phyloP scores from a whole-genome alignment of 2,329 filamentous ascomycete genomes.

The Penicillium digitatum region DNA sequence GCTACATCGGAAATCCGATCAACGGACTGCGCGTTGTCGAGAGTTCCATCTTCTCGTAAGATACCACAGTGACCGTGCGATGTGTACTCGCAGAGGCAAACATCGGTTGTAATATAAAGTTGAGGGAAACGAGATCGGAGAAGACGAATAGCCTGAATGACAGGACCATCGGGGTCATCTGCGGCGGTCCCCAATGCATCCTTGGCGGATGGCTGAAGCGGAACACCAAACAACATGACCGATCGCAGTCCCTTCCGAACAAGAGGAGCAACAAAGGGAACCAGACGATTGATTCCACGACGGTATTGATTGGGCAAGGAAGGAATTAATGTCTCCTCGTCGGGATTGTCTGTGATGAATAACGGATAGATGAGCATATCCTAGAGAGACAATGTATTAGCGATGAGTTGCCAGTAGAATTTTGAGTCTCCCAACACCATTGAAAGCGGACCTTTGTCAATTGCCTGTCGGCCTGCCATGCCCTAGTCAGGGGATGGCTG shows the following conservation, averaged over 20 bases:
- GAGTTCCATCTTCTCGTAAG: constrained; percentile 80
- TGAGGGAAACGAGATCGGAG: constrained; percentile 81
- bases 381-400: constrained; percentile 43
- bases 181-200: constrained; percentile 88
- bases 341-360: constrained; percentile 90
- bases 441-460: constrained; percentile 66
- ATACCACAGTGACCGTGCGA: constrained; percentile 97
- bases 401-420: background rate
- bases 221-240: constrained; percentile 94
- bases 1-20: constrained; percentile 96
- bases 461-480: constrained; percentile 81
- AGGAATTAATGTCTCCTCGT: constrained; percentile 85
- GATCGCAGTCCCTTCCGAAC: constrained; percentile 85
- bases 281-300: constrained; percentile 78
- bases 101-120: constrained; percentile 86
- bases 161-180: constrained; percentile 88
- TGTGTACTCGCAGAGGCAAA: constrained; percentile 98
- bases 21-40: constrained; percentile 91
- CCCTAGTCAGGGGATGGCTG: constrained; percentile 70
- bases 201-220: constrained; percentile 73
- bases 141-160: constrained; percentile 80
- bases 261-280: constrained; percentile 79
- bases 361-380: constrained; percentile 98
- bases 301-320: constrained; percentile 88
- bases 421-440: background rate